A percentile compares a stretch with the other conserved stretches of the same genome.
phyloP scores from a whole-genome alignment of 441 rosid genomes.

The Corymbia citriodora region DNA sequence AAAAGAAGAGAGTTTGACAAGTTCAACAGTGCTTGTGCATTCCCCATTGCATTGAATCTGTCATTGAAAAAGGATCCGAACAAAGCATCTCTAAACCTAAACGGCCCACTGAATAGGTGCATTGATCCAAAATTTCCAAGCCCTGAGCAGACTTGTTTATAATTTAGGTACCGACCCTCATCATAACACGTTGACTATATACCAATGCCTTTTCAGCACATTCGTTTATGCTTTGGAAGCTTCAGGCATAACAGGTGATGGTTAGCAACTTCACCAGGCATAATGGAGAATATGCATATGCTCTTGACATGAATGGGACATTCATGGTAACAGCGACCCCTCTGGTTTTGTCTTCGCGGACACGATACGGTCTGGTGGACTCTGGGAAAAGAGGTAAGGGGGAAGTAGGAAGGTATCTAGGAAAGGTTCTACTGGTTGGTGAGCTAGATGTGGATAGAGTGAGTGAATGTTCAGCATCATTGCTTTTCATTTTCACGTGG shows the following conservation, averaged over 20 bases:
- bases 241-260: background rate
- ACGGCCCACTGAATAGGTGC: background rate
- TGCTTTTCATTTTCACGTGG: background rate
- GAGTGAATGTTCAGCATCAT: background rate
- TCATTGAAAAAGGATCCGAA: background rate
- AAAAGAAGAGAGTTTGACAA: background rate
- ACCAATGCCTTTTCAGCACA: background rate
- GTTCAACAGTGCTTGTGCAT: background rate
- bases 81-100: background rate
- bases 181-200: background rate
- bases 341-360: background rate
- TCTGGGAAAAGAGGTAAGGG: background rate
- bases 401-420: background rate
- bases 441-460: background rate
- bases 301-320: background rate
- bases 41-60: background rate
- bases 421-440: background rate
- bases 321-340: background rate
- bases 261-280: background rate
- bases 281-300: background rate
- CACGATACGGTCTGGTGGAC: background rate
- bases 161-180: background rate
- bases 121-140: background rate
- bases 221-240: background rate
- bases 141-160: background rate